Evolutionary conservation across 2,329 filamentous ascomycete genomes (phyloP).

Genomic region (Arachnomyces sp.): DNA sequence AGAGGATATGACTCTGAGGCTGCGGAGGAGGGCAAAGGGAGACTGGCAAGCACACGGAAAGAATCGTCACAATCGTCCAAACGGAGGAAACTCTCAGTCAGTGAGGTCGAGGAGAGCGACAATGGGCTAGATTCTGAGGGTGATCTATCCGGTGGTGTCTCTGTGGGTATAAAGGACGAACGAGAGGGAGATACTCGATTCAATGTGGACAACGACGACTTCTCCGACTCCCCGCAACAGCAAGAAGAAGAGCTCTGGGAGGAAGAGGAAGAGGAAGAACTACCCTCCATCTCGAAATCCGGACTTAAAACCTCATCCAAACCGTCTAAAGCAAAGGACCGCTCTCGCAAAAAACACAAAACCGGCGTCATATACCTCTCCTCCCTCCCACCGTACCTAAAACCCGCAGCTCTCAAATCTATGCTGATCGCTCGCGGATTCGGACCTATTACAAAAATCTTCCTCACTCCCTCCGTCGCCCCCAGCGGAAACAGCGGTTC

Average conservation of each 20-base stretch:
- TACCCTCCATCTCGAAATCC: conserved; percentile 12
- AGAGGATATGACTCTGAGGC: conserved; percentile 40
- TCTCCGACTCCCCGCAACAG: conserved; percentile 13
- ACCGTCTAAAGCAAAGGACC: conserved; percentile 1
- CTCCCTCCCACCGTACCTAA: conserved; percentile 41
- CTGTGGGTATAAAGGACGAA: conserved; percentile 48
- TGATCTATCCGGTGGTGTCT: conserved; percentile 20
- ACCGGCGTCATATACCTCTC: conserved; percentile 39
- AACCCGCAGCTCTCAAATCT: conserved; percentile 38
- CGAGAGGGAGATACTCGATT: conserved; percentile 49
- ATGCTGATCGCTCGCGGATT: conserved; percentile 36
- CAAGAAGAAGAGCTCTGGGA: conserved; percentile 9
- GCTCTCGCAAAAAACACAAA: conserved; percentile 21
- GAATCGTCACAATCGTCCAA: conserved; percentile 19
- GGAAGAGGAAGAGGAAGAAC: conserved; percentile 11
- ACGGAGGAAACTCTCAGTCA: conserved; percentile 16
- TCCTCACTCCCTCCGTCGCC: conserved; percentile 33
- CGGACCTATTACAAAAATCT: conserved; percentile 36
- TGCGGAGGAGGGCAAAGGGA: conserved; percentile 32
- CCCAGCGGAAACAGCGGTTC: conserved; percentile 10
- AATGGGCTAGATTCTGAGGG: conserved; percentile 49
- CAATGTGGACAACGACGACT: conserved; percentile 46
- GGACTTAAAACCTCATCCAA: conserved; percentile 14
- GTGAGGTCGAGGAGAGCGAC: conserved; percentile 5
- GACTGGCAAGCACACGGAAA: conserved; percentile 8